phyloP scores from a whole-genome alignment of 345 rosid genomes.

The Cardamine chenopodiifolia region DNA sequence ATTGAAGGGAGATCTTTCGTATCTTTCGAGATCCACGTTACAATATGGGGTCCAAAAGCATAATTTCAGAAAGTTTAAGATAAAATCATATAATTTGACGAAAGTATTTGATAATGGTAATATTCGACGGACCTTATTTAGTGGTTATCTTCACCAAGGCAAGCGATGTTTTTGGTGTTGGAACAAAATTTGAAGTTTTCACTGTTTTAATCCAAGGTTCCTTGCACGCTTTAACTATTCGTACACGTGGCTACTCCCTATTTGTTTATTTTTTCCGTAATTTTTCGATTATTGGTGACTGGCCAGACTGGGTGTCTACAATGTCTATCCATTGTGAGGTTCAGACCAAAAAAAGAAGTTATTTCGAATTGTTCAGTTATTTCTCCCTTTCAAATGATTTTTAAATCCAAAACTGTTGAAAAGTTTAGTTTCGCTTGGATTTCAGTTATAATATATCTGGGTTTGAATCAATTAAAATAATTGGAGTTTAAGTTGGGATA shows the following conservation, averaged over 20 bases:
- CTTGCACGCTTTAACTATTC: conserved; percentile 23
- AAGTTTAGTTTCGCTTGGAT: background rate
- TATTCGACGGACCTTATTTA: conserved; percentile 16
- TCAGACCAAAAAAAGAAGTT: too few relatives aligned
- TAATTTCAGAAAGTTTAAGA: background rate
- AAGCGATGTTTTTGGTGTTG: background rate
- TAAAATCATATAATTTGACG: background rate
- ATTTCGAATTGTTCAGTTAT: too few relatives aligned
- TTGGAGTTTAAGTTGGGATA: background rate
- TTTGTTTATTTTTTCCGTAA: background rate
- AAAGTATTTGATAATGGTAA: conserved; percentile 14
- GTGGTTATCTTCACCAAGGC: conserved; percentile 4
- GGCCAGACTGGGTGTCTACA: background rate
- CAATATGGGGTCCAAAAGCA: too few relatives aligned
- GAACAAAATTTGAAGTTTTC: background rate
- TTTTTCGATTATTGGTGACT: background rate
- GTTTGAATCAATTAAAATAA: background rate
- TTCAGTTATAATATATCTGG: background rate
- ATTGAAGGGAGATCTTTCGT: too few relatives aligned
- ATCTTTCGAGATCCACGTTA: too few relatives aligned
- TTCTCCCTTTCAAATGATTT: too few relatives aligned
- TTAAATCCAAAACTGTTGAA: too few relatives aligned
- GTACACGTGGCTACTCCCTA: conserved; percentile 8
- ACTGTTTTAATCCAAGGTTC: background rate
- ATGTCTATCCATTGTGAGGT: background rate